A percentile compares a stretch with the other conserved stretches of the same genome.
phyloP scores from a whole-genome alignment of 2,329 filamentous ascomycete species.

The Xylariaceae sp. region DNA sequence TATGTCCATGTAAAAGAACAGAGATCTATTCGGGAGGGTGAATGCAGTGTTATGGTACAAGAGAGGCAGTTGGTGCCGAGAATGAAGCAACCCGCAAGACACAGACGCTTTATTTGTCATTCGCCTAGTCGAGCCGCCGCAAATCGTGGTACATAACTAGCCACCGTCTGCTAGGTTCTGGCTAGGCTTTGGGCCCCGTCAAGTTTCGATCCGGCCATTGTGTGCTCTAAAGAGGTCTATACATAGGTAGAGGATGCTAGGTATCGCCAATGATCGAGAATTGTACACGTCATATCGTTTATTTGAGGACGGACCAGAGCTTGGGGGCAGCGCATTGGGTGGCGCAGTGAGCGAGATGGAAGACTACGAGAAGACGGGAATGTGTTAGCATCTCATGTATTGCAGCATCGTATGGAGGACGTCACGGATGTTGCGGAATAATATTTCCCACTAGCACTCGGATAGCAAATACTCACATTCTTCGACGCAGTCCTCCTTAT shows the following conservation, averaged over 20 bases:
- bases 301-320: slow-evolving; percentile 93
- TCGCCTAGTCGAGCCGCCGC: slow-evolving; percentile 22
- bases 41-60: slow-evolving; percentile 43
- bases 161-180: slow-evolving; percentile 10
- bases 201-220: slow-evolving; percentile 27
- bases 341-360: slow-evolving; percentile 97
- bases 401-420: background rate
- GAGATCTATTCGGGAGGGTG: slow-evolving; percentile 39
- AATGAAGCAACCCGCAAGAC: slow-evolving; percentile 23
- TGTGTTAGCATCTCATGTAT: slow-evolving; percentile 3
- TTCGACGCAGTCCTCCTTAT: slow-evolving; percentile 98
- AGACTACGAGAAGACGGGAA: slow-evolving; percentile 67
- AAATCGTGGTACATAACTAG: slow-evolving; percentile 22
- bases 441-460: background rate
- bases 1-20: slow-evolving; percentile 28
- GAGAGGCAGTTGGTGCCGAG: slow-evolving; percentile 29
- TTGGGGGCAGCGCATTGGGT: slow-evolving; percentile 92
- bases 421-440: background rate
- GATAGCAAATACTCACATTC: slow-evolving; percentile 77
- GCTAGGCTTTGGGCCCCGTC: slow-evolving; percentile 9
- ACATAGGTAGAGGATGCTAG: slow-evolving; percentile 28
- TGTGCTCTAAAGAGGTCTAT: slow-evolving; percentile 32
- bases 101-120: slow-evolving; percentile 28
- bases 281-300: slow-evolving; percentile 50
- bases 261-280: slow-evolving; percentile 27